Percentiles rank a stretch among this genome's conserved stretches.
These are phyloP conservation scores for Rhizopogon vesiculosus DNA, from an alignment of 768 basidiomycete species.

Conservation along the genomic window DNA sequence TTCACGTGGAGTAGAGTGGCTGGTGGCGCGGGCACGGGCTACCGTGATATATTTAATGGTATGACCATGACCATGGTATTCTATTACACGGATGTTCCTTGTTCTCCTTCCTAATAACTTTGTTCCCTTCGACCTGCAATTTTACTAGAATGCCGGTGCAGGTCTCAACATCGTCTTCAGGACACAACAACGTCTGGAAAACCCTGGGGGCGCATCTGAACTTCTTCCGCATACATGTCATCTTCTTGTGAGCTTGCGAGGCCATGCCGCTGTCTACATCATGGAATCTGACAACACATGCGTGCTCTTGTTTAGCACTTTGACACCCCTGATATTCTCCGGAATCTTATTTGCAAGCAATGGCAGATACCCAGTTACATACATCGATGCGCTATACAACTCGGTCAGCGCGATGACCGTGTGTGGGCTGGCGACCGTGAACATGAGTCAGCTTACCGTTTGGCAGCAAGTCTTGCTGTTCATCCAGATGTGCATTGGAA, in stretches of 20 bases:
- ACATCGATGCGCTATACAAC: conserved; percentile 75
- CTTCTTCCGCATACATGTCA: conserved; percentile 59
- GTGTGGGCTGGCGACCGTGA: conserved; percentile 69
- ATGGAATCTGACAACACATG: conserved; percentile 1
- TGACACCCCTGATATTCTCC: conserved; percentile 76
- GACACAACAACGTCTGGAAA: conserved; percentile 11
- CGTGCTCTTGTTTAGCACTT: conserved; percentile 41
- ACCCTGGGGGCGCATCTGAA: conserved; percentile 48
- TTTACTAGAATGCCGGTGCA: not conserved
- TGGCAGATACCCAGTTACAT: conserved; percentile 63
- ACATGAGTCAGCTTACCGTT: conserved; percentile 61
- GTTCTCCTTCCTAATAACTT: too few relatives aligned
- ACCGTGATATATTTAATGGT: too few relatives aligned
- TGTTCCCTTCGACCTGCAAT: not conserved
- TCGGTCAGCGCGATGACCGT: conserved; percentile 76
- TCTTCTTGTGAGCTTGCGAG: conserved; percentile 48
- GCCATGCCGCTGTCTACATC: not conserved
- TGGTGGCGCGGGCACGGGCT: too few relatives aligned
- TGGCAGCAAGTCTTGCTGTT: conserved; percentile 72
- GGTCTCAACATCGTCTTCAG: not conserved
- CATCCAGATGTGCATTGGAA: conserved; percentile 75
- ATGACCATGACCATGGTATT: too few relatives aligned
- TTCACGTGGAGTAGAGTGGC: too few relatives aligned
- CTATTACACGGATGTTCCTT: too few relatives aligned
- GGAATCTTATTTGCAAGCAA: conserved; percentile 82